A percentile compares a stretch with the other conserved stretches of the same genome.
Conservation (phyloP, 2,329 filamentous ascomycete genomes). For the Phaeosphaeria sp. region DNA sequence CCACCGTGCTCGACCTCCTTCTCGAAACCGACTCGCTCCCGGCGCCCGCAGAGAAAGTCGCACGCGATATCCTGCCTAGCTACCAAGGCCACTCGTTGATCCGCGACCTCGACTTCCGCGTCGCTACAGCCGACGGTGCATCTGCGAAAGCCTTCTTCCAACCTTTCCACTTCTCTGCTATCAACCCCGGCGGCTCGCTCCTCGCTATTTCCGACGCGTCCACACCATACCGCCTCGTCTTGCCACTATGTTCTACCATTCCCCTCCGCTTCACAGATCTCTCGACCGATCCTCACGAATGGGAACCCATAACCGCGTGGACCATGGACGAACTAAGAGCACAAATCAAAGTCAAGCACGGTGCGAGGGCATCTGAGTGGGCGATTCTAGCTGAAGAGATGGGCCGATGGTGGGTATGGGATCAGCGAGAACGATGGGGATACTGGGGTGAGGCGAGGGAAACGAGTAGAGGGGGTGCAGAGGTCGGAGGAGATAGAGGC, state of each 20-base stretch:
- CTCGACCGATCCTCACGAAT: slow-evolving; percentile 14
- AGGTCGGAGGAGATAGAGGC: slow-evolving; percentile 14
- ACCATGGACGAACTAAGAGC: slow-evolving; percentile 18
- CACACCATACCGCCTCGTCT: slow-evolving; percentile 15
- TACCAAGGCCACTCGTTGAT: slow-evolving; percentile 23
- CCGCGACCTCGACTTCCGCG: slow-evolving; percentile 14
- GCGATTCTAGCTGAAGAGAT: slow-evolving; percentile 16
- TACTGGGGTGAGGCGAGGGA: slow-evolving; percentile 22
- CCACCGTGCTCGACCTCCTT: slow-evolving; percentile 20
- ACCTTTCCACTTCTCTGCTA: slow-evolving; percentile 24
- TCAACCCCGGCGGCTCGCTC: slow-evolving; percentile 23
- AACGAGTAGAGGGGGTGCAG: slow-evolving; percentile 17
- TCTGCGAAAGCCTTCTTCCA: slow-evolving; percentile 15
- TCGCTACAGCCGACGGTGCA: slow-evolving; percentile 8
- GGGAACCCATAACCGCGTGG: slow-evolving; percentile 17
- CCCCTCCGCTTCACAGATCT: slow-evolving; percentile 20
- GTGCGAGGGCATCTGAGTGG: slow-evolving; percentile 17
- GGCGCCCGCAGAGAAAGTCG: slow-evolving; percentile 5
- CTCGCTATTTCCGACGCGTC: slow-evolving; percentile 23
- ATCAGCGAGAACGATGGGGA: slow-evolving; percentile 19
- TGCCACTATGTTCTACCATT: slow-evolving; percentile 22
- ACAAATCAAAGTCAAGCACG: slow-evolving; percentile 18
- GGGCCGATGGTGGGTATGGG: slow-evolving; percentile 25
- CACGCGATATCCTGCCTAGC: slow-evolving; percentile 11
- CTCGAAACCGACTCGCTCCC: slow-evolving; percentile 17